Evolutionary conservation across 2,329 filamentous ascomycete genomes (phyloP), one percentile per base, ranked within the genome.

Genomic region (Paradendryphiella salina): DNA sequence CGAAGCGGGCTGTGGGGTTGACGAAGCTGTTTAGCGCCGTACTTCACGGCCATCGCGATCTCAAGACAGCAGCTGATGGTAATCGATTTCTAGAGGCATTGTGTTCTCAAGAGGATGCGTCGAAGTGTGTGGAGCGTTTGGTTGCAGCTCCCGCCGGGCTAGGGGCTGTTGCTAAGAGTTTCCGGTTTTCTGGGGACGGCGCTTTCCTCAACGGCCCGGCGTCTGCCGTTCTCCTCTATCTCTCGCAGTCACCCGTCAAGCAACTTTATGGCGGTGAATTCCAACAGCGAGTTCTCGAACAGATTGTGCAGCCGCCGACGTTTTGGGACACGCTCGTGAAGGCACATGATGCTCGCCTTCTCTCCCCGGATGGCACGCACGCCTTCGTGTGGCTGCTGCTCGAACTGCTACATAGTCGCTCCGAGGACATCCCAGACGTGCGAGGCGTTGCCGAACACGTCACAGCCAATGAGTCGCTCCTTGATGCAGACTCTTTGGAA

Each of bases 251-350:
- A 1, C 65, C 59, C 0, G 57, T 85, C 37, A 81, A 80, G 52
- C 69, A 75, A 21, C 60, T 84, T 2, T 78, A 75, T 46, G 74
- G 75, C 42, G 83, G 83, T 0, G 71, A 77, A 10, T 75, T 82
- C 32, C 69, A 85, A 2, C 69, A 73, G 26, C 69, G 76, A 11
- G 39, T 85, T 2, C 61, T 85, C 1, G 52, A 73, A 0, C 67
- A 71, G 0, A 70, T 85, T 2, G 66, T 80, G 1, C 70, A 81
- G 1, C 83, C 84, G 0, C 77, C 78, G 0, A 79, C 79, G 0
- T 73, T 85, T 10, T 86, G 84, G 84, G 73, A 75, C 13, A 73
- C 75, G 0, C 60, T 84, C 1, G 33, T 80, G 14, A 52, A 69
- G 0, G 63, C 65, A 3, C 60, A 70, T 23, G 34, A 63, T 21